Evolutionary conservation across 345 rosid species (phyloP).

Genomic region (Populus alba): DNA sequence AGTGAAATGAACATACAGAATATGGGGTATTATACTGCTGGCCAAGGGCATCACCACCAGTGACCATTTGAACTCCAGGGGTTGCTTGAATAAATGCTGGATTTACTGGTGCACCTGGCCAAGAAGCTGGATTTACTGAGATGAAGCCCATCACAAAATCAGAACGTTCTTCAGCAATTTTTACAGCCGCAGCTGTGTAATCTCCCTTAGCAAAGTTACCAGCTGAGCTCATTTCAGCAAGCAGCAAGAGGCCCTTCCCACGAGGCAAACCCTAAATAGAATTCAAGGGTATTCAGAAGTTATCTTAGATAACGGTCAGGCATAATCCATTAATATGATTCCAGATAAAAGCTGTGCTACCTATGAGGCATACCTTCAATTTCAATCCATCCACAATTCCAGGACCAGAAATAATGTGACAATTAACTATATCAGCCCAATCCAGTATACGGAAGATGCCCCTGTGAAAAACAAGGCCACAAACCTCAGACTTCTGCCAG

Average conservation of each 20-base stretch:
- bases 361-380: slow-evolving; percentile 57
- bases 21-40: slow-evolving; percentile 94
- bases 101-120: slow-evolving; percentile 79
- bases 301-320: slow-evolving; percentile 3
- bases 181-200: slow-evolving; percentile 88
- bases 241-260: slow-evolving; percentile 80
- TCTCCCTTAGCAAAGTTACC: slow-evolving; percentile 95
- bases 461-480: slow-evolving; percentile 36
- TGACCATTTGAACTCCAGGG: slow-evolving; percentile 96
- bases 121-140: slow-evolving; percentile 91
- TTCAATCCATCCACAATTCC: slow-evolving; percentile 94
- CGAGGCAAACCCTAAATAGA: slow-evolving; percentile 75
- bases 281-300: background rate
- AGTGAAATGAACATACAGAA: slow-evolving; percentile 53
- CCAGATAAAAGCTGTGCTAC: background rate
- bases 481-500: slow-evolving; percentile 3
- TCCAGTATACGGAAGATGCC: slow-evolving; percentile 79
- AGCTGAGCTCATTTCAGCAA: slow-evolving; percentile 99
- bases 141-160: slow-evolving; percentile 97
- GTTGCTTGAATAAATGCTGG: slow-evolving; percentile 94
- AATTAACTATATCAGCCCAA: slow-evolving; percentile 95
- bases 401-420: slow-evolving; percentile 90
- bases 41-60: slow-evolving; percentile 87
- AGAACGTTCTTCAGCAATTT: slow-evolving; percentile 89
- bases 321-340: background rate